Conservation (phyloP, 352 stramenopile species). For the Phytopythium chamaehyphon region DNA sequence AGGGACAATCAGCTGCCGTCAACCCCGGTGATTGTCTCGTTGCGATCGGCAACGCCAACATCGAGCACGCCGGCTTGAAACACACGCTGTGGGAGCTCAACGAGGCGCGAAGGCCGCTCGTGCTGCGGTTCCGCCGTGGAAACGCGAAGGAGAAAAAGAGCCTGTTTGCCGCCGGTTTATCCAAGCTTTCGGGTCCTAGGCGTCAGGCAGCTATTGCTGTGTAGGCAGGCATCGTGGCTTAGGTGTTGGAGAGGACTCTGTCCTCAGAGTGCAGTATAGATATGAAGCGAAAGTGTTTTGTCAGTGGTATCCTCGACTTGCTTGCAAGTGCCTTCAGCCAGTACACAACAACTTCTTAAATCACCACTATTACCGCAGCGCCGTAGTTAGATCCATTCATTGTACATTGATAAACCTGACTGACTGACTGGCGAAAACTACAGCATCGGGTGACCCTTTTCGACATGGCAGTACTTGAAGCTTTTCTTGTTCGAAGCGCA, state of each 20-base stretch:
- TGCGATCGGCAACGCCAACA: conserved; percentile 76
- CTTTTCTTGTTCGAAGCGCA: conserved; percentile 30
- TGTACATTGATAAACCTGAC: no score
- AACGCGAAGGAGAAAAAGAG: conserved; percentile 75
- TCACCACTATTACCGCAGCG: no score
- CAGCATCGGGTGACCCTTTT: conserved; percentile 72
- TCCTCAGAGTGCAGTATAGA: background rate
- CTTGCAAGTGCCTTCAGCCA: no score
- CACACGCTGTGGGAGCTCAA: conserved; percentile 85
- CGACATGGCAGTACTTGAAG: conserved; percentile 72
- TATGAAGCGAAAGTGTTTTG: no score
- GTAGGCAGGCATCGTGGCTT: conserved; percentile 14
- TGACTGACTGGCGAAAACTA: no score
- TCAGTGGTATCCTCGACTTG: no score
- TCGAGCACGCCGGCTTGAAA: conserved; percentile 81
- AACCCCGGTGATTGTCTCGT: conserved; percentile 81
- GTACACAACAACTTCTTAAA: no score
- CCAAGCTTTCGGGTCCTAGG: conserved; percentile 27
- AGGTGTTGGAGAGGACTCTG: background rate
- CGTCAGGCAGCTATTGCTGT: conserved; percentile 42
- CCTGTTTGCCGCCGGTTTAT: conserved; percentile 49
- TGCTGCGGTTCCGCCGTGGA: conserved; percentile 75
- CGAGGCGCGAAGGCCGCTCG: conserved; percentile 62
- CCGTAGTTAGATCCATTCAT: no score
- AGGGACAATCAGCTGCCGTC: conserved; percentile 63